phyloP scores from a whole-genome alignment of 2,329 filamentous ascomycete species.

The Pseudocercospora fuligena region DNA sequence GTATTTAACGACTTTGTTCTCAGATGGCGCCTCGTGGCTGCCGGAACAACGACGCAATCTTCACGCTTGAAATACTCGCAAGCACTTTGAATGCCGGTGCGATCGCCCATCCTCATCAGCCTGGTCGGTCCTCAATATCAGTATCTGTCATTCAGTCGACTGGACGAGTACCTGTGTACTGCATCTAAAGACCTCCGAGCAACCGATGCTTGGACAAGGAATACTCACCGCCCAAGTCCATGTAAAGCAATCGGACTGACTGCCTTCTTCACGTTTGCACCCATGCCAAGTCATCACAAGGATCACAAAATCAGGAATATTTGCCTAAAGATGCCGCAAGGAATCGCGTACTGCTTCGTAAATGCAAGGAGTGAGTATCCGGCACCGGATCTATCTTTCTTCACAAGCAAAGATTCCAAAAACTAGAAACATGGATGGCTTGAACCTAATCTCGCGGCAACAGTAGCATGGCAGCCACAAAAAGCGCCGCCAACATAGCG shows the following conservation, averaged over 20 bases:
- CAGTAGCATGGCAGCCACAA: not conserved
- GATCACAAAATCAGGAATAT: not conserved
- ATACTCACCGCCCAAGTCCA: no score
- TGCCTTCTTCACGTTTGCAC: not conserved
- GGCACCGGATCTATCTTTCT: not conserved
- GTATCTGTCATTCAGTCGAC: no score
- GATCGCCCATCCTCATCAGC: no score
- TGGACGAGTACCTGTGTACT: no score
- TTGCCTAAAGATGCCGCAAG: not conserved
- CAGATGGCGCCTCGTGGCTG: not conserved
- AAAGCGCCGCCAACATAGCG: not conserved
- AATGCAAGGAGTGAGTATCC: not conserved
- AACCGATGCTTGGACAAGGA: no score
- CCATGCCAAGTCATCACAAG: no score
- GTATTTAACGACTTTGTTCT: not conserved
- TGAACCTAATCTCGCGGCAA: not conserved
- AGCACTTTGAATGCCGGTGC: not conserved
- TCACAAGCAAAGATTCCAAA: slow-evolving; percentile 1
- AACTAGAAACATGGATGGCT: not conserved
- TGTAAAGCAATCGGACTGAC: no score
- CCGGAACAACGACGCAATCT: not conserved
- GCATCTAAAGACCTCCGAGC: no score
- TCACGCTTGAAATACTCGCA: not conserved
- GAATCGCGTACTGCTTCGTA: no score
- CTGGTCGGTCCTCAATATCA: no score